Evolutionary conservation across 352 stramenopile genomes (phyloP).

Genomic region (Sclerospora graminicola): DNA sequence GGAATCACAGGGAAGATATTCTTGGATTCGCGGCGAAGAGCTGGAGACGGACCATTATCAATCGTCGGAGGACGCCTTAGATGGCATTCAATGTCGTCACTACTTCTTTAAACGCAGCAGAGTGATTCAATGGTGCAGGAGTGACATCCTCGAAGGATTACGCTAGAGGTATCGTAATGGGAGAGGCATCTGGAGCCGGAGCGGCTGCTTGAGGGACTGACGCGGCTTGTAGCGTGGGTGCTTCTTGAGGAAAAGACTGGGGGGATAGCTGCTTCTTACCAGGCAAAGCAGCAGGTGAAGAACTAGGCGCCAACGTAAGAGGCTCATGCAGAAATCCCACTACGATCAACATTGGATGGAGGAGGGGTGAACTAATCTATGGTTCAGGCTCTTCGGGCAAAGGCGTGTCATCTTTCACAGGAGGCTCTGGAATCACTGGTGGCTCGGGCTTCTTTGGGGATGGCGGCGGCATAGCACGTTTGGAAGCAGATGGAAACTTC

Average conservation of each 20-base stretch:
- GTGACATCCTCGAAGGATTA: constrained; percentile 11
- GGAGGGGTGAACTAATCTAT: constrained; percentile 12
- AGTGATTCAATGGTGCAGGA: constrained; percentile 11
- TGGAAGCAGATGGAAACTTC: constrained; percentile 34
- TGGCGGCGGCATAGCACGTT: constrained; percentile 19
- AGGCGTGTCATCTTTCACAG: constrained; percentile 16
- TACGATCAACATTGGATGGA: constrained; percentile 24
- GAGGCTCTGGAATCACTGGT: constrained; percentile 12
- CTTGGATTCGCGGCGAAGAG: constrained; percentile 12
- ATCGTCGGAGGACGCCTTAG: constrained; percentile 19
- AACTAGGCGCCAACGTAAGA: constrained; percentile 22
- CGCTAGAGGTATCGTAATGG: constrained; percentile 3
- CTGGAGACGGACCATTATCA: constrained; percentile 26
- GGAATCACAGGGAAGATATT: constrained; percentile 19
- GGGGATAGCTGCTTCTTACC: constrained; percentile 12
- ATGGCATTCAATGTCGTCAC: constrained; percentile 9
- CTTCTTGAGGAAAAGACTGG: constrained; percentile 3
- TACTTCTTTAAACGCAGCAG: constrained; percentile 5
- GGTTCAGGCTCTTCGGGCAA: constrained; percentile 6
- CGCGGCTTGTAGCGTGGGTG: background rate
- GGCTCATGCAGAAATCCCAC: constrained; percentile 12
- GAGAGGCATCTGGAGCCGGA: constrained; percentile 5
- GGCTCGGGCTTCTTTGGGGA: constrained; percentile 26
- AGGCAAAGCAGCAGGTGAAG: constrained; percentile 40
- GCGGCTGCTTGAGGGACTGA: constrained; percentile 1